These are phyloP conservation scores for Phylloporus sp. DNA, from an alignment of 768 basidiomycete genomes.

Conservation along the genomic window DNA sequence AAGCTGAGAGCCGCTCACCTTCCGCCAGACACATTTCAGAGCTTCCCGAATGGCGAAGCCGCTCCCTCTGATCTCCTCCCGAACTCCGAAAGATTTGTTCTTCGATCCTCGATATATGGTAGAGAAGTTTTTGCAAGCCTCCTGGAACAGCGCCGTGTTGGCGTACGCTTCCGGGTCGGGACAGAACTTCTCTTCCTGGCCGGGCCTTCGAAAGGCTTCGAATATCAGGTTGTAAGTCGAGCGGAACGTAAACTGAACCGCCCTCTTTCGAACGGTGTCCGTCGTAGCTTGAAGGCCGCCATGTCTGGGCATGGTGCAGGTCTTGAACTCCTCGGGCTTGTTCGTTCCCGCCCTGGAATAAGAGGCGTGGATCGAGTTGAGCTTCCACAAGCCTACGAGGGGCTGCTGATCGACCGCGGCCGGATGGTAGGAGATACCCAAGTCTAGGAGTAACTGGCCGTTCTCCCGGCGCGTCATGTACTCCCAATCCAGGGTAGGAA, in stretches of 20 bases:
- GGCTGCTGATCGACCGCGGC: background rate
- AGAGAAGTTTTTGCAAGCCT: background rate
- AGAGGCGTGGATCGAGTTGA: constrained; percentile 5
- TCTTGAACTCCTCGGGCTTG: constrained; percentile 4
- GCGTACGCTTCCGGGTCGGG: background rate
- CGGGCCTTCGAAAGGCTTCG: background rate
- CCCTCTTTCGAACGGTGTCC: background rate
- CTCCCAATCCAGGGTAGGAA: constrained; percentile 12
- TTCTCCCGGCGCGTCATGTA: constrained; percentile 4
- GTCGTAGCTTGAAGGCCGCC: constrained; percentile 1
- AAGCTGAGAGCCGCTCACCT: background rate
- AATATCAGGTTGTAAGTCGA: constrained; percentile 3
- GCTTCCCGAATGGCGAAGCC: background rate
- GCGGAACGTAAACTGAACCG: background rate
- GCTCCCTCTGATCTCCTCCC: constrained; percentile 5
- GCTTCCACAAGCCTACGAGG: constrained; percentile 5
- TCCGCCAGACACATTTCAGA: background rate
- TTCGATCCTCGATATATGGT: background rate
- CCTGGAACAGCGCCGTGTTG: background rate
- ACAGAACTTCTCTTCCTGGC: constrained; percentile 8
- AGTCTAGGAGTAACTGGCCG: constrained; percentile 6
- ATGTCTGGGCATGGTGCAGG: constrained; percentile 8
- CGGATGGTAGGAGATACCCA: constrained; percentile 9
- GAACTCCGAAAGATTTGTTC: background rate
- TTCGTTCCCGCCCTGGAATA: constrained; percentile 9